These are phyloP conservation scores for Zelopaecilomyces penicillatus DNA, from an alignment of 2,329 filamentous ascomycete species.

Conservation along the genomic window DNA sequence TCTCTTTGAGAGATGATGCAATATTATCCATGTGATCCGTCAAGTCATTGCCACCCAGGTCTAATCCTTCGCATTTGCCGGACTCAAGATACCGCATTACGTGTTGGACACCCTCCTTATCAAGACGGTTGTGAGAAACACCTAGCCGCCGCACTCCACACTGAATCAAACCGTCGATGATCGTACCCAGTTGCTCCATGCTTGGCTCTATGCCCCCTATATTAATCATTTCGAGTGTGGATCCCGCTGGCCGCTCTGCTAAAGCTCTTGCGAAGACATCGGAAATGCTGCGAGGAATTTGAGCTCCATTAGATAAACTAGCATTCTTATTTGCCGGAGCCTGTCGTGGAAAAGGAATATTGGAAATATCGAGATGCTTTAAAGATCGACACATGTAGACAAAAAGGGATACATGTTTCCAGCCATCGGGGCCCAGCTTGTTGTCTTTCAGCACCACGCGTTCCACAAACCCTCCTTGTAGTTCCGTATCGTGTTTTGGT, in stretches of 20 bases:
- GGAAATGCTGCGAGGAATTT: slow-evolving; percentile 27
- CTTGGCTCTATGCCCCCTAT: slow-evolving; percentile 71
- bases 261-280: slow-evolving; percentile 70
- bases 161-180: slow-evolving; percentile 75
- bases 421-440: slow-evolving; percentile 77
- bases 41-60: slow-evolving; percentile 77
- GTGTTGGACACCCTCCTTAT: slow-evolving; percentile 64
- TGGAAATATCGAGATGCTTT: slow-evolving; percentile 78
- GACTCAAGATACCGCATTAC: slow-evolving; percentile 68
- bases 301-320: slow-evolving; percentile 23
- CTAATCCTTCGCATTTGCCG: slow-evolving; percentile 76
- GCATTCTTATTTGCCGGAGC: slow-evolving; percentile 21
- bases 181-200: slow-evolving; percentile 59
- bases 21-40: slow-evolving; percentile 46
- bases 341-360: slow-evolving; percentile 63
- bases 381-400: slow-evolving; percentile 83
- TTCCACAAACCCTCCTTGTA: slow-evolving; percentile 68
- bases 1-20: slow-evolving; percentile 41
- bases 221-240: slow-evolving; percentile 72
- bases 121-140: slow-evolving; percentile 73
- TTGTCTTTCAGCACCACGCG: slow-evolving; percentile 87
- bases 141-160: slow-evolving; percentile 73
- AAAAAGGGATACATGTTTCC: slow-evolving; percentile 86
- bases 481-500: slow-evolving; percentile 31
- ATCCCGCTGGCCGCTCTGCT: slow-evolving; percentile 65